These are phyloP conservation scores for Penicillium sp. DNA, from an alignment of 2,329 filamentous ascomycete species.

Conservation along the genomic window DNA sequence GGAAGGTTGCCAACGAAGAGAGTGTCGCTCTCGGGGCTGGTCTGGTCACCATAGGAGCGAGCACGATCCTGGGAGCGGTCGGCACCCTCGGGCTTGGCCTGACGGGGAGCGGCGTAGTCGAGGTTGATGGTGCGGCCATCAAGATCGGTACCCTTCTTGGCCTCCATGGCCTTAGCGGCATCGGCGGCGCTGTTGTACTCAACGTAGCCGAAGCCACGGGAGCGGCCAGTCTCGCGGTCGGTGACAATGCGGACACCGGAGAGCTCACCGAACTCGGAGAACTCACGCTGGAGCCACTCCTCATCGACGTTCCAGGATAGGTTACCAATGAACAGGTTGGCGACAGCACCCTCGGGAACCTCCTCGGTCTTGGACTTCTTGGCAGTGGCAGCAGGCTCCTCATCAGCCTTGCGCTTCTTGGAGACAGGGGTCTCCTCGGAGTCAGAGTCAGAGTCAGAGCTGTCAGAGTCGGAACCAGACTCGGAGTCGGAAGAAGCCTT, in stretches of 20 bases:
- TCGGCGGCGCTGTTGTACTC: constrained; percentile 71
- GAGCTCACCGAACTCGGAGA: constrained; percentile 74
- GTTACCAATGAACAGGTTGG: constrained; percentile 84
- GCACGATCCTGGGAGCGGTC: constrained; percentile 58
- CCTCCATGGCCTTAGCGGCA: constrained; percentile 69
- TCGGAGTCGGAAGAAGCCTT: constrained; percentile 30
- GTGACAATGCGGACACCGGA: constrained; percentile 75
- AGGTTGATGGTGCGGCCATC: constrained; percentile 74
- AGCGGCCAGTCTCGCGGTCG: constrained; percentile 75
- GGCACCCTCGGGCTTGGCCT: constrained; percentile 47
- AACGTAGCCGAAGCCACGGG: constrained; percentile 91
- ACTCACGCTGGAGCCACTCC: constrained; percentile 74
- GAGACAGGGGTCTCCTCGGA: constrained; percentile 32
- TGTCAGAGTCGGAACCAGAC: constrained; percentile 25
- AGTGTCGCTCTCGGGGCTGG: constrained; percentile 78
- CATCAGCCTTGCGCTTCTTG: constrained; percentile 52
- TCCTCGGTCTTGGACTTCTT: constrained; percentile 64
- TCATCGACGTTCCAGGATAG: constrained; percentile 90
- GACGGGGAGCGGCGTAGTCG: constrained; percentile 70
- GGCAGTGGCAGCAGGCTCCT: constrained; percentile 40
- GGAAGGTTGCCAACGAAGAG: constrained; percentile 90
- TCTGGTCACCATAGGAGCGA: constrained; percentile 68
- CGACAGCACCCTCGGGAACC: constrained; percentile 31
- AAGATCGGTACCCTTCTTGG: constrained; percentile 71
- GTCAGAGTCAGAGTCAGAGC: constrained; percentile 34